These are phyloP conservation scores for Sarocladiaceae sp. DNA, from an alignment of 2,329 filamentous ascomycete species.

Conservation along the genomic window DNA sequence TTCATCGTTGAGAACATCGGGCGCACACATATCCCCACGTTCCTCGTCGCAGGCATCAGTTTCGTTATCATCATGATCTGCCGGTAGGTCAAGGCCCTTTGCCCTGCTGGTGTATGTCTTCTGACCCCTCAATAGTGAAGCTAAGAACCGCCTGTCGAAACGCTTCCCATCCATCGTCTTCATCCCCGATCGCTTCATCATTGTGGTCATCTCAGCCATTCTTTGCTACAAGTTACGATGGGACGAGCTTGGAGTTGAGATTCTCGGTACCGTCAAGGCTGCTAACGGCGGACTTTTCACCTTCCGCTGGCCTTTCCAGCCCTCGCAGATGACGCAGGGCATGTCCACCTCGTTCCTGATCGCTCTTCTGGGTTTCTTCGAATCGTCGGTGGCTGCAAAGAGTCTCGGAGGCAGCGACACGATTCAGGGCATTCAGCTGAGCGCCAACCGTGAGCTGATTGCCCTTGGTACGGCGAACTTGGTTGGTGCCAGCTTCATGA, in stretches of 20 bases:
- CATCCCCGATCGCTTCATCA: constrained; percentile 83
- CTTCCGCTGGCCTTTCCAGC: constrained; percentile 81
- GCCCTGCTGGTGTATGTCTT: background rate
- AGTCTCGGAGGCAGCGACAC: constrained; percentile 68
- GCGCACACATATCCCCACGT: constrained; percentile 70
- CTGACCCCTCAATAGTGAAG: constrained; percentile 49
- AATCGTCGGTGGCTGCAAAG: constrained; percentile 94
- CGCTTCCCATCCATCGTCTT: constrained; percentile 79
- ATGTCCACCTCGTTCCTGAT: constrained; percentile 93
- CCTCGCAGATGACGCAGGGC: constrained; percentile 72
- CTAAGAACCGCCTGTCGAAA: constrained; percentile 78
- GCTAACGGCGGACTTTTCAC: constrained; percentile 67
- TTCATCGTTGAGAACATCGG: constrained; percentile 69
- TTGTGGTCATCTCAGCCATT: constrained; percentile 81
- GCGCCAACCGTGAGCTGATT: constrained; percentile 88
- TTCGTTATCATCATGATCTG: constrained; percentile 90
- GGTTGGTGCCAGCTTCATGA: constrained; percentile 88
- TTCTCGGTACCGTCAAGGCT: constrained; percentile 78
- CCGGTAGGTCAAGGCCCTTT: constrained; percentile 48
- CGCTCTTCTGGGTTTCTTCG: constrained; percentile 94
- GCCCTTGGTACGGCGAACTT: constrained; percentile 88
- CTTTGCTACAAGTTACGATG: constrained; percentile 74
- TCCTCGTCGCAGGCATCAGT: constrained; percentile 70
- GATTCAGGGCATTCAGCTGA: constrained; percentile 76
- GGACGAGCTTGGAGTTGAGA: constrained; percentile 74